Percentiles rank a stretch among this genome's conserved stretches.
phyloP scores from a whole-genome alignment of 768 basidiomycete genomes.

The Daedaleopsis nitida region DNA sequence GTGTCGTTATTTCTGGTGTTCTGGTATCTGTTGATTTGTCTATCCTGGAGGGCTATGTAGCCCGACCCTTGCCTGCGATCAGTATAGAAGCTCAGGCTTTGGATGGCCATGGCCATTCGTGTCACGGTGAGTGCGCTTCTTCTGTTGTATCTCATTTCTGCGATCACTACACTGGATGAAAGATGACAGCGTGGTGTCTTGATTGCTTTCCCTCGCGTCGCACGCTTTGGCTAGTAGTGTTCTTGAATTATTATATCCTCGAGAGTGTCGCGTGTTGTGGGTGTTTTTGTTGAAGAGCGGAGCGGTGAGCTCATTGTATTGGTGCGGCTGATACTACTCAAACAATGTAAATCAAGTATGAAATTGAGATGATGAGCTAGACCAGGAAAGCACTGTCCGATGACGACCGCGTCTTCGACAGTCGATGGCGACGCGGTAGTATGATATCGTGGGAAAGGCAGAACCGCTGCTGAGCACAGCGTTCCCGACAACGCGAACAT shows the following conservation, averaged over 20 bases:
- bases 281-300: too few relatives aligned
- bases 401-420: too few relatives aligned
- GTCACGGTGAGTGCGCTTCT: background rate
- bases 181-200: background rate
- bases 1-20: background rate
- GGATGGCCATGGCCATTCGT: background rate
- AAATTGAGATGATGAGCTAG: too few relatives aligned
- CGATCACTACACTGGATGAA: background rate
- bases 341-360: background rate
- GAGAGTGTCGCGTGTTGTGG: background rate
- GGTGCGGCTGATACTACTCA: background rate
- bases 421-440: background rate
- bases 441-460: conserved; percentile 17
- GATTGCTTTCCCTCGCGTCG: background rate
- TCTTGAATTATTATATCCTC: background rate
- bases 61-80: background rate
- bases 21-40: background rate
- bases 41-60: too few relatives aligned
- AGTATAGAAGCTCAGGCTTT: background rate
- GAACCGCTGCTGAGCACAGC: conserved; percentile 17
- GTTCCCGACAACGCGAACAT: conserved; percentile 15
- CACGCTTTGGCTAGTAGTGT: background rate
- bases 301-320: too few relatives aligned
- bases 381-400: too few relatives aligned
- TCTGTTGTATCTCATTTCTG: background rate